Evolutionary conservation across 805 yeast genomes (phyloP).

Genomic region (Yamadazyma laniorum): DNA sequence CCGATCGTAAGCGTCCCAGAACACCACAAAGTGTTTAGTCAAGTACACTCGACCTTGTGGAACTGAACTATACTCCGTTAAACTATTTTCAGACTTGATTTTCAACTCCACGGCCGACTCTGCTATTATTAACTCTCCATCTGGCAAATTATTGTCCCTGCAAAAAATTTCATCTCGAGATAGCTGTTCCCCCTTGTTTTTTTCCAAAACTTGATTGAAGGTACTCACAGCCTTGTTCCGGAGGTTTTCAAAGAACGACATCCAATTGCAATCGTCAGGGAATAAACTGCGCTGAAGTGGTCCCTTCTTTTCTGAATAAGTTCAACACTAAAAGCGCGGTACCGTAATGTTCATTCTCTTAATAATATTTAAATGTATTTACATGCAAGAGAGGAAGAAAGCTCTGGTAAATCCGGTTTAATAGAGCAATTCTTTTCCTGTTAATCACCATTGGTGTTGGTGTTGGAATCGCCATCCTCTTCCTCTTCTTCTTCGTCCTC

Average conservation of each 20-base stretch:
- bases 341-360: too few relatives aligned
- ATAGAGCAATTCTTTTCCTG: too few relatives aligned
- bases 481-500: conserved; percentile 1
- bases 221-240: conserved; percentile 48
- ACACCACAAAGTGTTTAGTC: conserved; percentile 73
- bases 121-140: conserved; percentile 60
- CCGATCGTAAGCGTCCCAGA: conserved; percentile 67
- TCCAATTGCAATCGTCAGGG: conserved; percentile 14
- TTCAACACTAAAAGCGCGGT: too few relatives aligned
- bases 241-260: conserved; percentile 53
- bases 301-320: background rate
- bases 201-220: conserved; percentile 42
- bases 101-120: conserved; percentile 64
- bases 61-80: conserved; percentile 18
- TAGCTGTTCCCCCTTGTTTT: conserved; percentile 42
- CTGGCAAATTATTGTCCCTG: conserved; percentile 67
- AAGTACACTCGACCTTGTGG: conserved; percentile 66
- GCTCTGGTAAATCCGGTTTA: background rate
- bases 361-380: too few relatives aligned
- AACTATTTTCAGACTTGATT: conserved; percentile 23
- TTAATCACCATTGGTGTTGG: too few relatives aligned
- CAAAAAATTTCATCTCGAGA: conserved; percentile 72
- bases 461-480: background rate
- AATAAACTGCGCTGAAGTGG: too few relatives aligned
- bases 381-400: too few relatives aligned